A percentile compares a stretch with the other conserved stretches of the same genome.
Conservation (phyloP, 108 stramenopile genomes). For the Cyclostephanos invisitatus region DNA sequence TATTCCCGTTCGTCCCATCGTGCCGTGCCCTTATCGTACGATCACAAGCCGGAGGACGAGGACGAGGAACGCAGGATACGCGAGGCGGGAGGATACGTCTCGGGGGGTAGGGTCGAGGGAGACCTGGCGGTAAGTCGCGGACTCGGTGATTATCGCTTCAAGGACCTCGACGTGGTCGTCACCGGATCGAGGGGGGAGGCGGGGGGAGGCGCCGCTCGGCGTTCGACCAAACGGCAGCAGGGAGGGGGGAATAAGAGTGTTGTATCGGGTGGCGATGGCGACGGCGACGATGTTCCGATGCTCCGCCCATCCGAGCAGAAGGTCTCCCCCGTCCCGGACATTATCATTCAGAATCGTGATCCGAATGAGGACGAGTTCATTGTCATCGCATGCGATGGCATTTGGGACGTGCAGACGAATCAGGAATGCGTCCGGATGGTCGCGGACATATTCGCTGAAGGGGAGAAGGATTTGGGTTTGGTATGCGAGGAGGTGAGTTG, state of each 20-base stretch:
- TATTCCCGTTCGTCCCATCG: conserved; percentile 41
- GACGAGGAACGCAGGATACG: conserved; percentile 67
- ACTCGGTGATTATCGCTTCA: conserved; percentile 90
- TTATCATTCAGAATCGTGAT: conserved; percentile 60
- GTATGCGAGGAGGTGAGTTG: conserved; percentile 84
- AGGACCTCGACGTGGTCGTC: conserved; percentile 51
- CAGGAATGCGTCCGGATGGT: conserved; percentile 83
- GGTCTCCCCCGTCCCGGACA: conserved; percentile 85
- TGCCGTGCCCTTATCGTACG: conserved; percentile 72
- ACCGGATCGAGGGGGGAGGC: conserved; percentile 34
- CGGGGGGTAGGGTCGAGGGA: conserved; percentile 85
- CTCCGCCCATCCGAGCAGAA: conserved; percentile 73
- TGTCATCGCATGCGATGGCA: conserved; percentile 90
- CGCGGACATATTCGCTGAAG: conserved; percentile 67
- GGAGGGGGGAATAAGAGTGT: conserved; percentile 5
- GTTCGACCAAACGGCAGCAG: background rate
- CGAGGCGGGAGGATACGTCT: conserved; percentile 71
- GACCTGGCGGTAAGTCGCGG: conserved; percentile 91
- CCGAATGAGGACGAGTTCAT: conserved; percentile 77
- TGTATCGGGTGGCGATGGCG: background rate
- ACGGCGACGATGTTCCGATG: conserved; percentile 14
- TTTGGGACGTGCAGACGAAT: conserved; percentile 93
- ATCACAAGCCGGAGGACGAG: conserved; percentile 90
- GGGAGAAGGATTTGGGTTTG: conserved; percentile 74
- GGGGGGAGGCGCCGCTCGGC: conserved; percentile 5